These are phyloP conservation scores for Oryza meridionalis DNA, from an alignment of 176 grass and related monocot species.

Conservation along the genomic window DNA sequence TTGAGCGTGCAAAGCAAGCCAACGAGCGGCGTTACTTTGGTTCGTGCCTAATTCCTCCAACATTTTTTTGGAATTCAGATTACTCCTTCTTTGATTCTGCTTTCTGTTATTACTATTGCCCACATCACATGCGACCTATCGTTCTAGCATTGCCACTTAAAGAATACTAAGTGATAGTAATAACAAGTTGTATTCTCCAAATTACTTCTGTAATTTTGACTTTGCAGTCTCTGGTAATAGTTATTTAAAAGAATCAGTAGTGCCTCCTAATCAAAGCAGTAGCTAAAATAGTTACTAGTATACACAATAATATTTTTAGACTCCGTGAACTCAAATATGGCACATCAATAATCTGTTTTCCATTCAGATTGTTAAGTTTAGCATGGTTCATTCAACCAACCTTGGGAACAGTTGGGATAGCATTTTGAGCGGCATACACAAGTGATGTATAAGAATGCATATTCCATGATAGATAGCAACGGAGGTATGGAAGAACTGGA, in stretches of 20 bases:
- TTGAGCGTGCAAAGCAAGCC: constrained; percentile 87
- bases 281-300: not conserved
- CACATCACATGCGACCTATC: not conserved
- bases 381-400: not conserved
- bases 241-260: constrained; percentile 6
- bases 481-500: too few species aligned
- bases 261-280: not conserved
- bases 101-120: not conserved
- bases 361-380: constrained; percentile 2
- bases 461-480: too few species aligned
- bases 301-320: not conserved
- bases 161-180: not conserved
- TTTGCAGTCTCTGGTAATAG: not conserved
- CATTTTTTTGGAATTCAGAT: constrained; percentile 26
- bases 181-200: not conserved
- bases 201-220: not conserved
- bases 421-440: not conserved
- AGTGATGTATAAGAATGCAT: not conserved
- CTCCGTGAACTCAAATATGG: not conserved
- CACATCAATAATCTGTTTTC: not conserved
- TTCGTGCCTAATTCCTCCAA: constrained; percentile 26
- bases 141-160: not conserved
- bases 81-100: not conserved
- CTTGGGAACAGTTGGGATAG: not conserved
- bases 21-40: constrained; percentile 95